phyloP scores from a whole-genome alignment of 352 stramenopile species.

The Globisporangium cederbergense region DNA sequence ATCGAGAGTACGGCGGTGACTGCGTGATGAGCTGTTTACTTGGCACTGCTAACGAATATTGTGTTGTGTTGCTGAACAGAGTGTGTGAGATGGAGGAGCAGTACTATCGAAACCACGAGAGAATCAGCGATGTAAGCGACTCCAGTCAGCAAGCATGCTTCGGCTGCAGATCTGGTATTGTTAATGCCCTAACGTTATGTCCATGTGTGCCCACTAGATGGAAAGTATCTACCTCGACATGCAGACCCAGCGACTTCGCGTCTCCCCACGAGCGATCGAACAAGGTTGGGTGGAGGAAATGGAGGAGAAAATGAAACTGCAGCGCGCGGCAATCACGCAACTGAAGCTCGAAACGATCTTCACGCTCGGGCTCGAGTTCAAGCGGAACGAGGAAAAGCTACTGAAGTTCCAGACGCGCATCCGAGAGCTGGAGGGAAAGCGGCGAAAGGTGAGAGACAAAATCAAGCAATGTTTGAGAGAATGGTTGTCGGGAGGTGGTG shows the following conservation, averaged over 20 bases:
- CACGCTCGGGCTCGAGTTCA: conserved; percentile 48
- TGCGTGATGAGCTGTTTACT: background rate
- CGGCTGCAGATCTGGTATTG: background rate
- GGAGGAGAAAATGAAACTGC: conserved; percentile 64
- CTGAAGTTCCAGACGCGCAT: conserved; percentile 33
- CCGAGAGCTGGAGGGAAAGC: conserved; percentile 37
- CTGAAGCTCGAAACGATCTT: conserved; percentile 64
- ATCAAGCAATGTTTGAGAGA: background rate
- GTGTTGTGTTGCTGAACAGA: conserved; percentile 21
- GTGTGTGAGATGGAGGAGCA: conserved; percentile 64
- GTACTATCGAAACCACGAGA: conserved; percentile 54
- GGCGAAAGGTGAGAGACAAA: conserved; percentile 7
- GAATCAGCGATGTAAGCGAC: conserved; percentile 50
- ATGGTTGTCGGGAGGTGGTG: background rate
- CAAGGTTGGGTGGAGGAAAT: conserved; percentile 84
- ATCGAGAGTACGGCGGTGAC: conserved; percentile 33
- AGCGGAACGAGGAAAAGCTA: conserved; percentile 46
- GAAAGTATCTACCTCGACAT: conserved; percentile 82
- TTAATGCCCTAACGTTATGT: too few relatives aligned
- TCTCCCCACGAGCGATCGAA: conserved; percentile 74
- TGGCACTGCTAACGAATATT: background rate
- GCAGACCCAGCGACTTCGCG: conserved; percentile 64
- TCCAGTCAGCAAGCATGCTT: conserved; percentile 2
- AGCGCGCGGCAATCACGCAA: conserved; percentile 55
- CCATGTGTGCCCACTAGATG: conserved; percentile 32